phyloP scores from a whole-genome alignment of 345 rosid genomes.

The Eucalyptus pauciflora region DNA sequence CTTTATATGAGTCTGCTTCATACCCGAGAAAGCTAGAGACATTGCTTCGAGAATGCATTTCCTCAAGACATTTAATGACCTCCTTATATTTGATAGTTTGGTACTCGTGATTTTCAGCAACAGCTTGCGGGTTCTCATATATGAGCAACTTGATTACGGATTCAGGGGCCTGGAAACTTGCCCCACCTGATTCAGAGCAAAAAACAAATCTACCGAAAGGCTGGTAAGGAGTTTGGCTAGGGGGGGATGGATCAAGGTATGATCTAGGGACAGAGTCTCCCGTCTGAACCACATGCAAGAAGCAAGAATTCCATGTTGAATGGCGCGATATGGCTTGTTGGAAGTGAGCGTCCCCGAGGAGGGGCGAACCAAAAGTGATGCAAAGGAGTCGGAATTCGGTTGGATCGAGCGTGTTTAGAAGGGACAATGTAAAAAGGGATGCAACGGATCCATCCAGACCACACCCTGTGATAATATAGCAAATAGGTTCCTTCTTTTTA shows the following conservation, averaged over 20 bases:
- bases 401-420: slow-evolving; percentile 21
- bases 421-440: slow-evolving; percentile 50
- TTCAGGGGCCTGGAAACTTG: slow-evolving; percentile 38
- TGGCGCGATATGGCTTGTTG: slow-evolving; percentile 17
- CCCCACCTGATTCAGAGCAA: slow-evolving; percentile 13
- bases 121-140: background rate
- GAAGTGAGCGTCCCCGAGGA: slow-evolving; percentile 26
- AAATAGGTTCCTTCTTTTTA: no score
- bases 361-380: slow-evolving; percentile 66
- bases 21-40: no score
- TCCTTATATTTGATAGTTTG: slow-evolving; percentile 2
- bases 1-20: no score
- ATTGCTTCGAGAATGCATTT: no score
- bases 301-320: slow-evolving; percentile 32
- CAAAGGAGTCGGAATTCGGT: slow-evolving; percentile 20
- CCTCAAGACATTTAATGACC: no score
- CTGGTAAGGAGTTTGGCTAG: background rate
- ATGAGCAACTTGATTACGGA: slow-evolving; percentile 9
- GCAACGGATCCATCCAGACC: slow-evolving; percentile 58
- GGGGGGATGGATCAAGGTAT: background rate
- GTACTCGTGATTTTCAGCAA: background rate
- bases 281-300: slow-evolving; percentile 33
- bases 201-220: slow-evolving; percentile 54
- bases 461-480: slow-evolving; percentile 35
- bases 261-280: slow-evolving; percentile 3